Evolutionary conservation across 2,329 filamentous ascomycete genomes (phyloP), one percentile per base, ranked within the genome.

Genomic region (Aspergillus sp.): DNA sequence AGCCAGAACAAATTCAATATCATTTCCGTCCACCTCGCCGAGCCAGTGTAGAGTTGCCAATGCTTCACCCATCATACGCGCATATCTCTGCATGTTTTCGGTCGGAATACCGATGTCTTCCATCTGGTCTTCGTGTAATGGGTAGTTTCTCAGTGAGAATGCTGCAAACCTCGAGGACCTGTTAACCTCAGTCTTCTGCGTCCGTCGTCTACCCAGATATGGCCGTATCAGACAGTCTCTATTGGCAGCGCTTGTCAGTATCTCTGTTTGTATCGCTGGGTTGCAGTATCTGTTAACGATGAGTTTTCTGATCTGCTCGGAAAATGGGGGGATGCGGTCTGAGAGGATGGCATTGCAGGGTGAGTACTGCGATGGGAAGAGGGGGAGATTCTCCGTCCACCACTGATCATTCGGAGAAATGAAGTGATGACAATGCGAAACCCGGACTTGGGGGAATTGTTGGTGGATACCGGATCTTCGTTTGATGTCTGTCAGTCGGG

Each of bases 1-100:
- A 0, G 68, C 75, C 2, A 86, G 76, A 0, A 86, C 84, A 63
- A 85, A 86, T 52, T 87, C 82, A 2, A 87, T 75, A 49, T 85
- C 83, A 38, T 81, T 81, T 0, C 78, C 83, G 62, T 86, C 83
- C 0, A 84, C 66, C 10, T 71, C 62, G 0, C 74, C 78, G 1
- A 64, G 49, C 83, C 82, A 87, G 61, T 84, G 79, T 54, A 86
- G 70, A 2, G 81, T 72, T 0, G 84, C 83, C 0, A 86, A 74
- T 0, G 79, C 74, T 3, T 82, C 76, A 0, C 80, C 84, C 77
- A 86, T 84, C 0, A 72, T 70, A 1, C 57, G 56, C 0, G 81
- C 79, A 61, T 83, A 84, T 0, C 54, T 21, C 0, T 54, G 1
- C 0, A 71, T 66, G 0, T 70, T 62, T 5, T 1, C 57, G 23